Conservation (phyloP, 305 asterid species). For the Andrographis paniculata region DNA sequence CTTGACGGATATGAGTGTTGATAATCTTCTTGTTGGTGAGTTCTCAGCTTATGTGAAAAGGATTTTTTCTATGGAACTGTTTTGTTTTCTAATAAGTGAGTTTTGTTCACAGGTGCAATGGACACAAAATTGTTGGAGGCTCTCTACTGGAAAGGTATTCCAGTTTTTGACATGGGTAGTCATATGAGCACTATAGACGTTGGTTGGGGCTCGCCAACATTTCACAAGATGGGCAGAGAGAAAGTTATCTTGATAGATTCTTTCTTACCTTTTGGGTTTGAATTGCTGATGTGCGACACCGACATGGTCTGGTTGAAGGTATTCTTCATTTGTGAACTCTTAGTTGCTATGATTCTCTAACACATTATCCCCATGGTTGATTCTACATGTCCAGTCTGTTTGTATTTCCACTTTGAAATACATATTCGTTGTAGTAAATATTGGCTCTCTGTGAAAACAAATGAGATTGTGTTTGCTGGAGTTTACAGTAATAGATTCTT, state of each 20-base stretch:
- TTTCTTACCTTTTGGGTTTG: conserved; percentile 77
- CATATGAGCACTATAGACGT: conserved; percentile 93
- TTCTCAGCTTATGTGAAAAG: no score
- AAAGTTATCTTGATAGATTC: conserved; percentile 84
- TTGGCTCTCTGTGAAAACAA: no score
- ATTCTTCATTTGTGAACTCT: conserved; percentile 20
- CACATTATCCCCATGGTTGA: conserved; percentile 2
- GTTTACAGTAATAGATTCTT: no score
- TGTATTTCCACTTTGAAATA: background rate
- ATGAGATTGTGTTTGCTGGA: no score
- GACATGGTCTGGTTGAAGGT: conserved; percentile 99
- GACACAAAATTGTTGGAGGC: conserved; percentile 92
- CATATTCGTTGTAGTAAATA: no score
- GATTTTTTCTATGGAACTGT: conserved; percentile 1
- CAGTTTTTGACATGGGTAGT: conserved; percentile 95
- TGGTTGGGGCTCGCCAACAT: conserved; percentile 94
- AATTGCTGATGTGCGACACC: conserved; percentile 92
- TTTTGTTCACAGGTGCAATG: conserved; percentile 74
- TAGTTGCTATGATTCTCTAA: no score
- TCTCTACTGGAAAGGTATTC: conserved; percentile 95
- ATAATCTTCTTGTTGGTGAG: conserved; percentile 91
- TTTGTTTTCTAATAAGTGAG: conserved; percentile 3
- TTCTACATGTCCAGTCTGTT: no score
- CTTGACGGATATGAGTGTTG: conserved; percentile 83
- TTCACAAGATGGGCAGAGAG: conserved; percentile 97